Base-by-base conservation (phyloP, 2,329 filamentous ascomycete genomes). In the Colletotrichum limetticola region DNA sequence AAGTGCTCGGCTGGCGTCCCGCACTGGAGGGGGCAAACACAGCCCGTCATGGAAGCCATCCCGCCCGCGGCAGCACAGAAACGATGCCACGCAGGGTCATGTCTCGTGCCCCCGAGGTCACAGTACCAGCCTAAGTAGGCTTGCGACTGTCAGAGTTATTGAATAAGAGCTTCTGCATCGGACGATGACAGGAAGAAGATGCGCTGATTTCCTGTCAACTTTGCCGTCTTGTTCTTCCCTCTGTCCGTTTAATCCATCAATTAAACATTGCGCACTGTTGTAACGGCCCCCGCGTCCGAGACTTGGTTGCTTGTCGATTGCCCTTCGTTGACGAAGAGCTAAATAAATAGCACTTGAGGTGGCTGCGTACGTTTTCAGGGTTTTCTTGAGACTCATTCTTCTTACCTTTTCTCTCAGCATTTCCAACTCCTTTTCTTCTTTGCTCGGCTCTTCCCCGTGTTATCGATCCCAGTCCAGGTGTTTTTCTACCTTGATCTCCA, bases 171-270 rank as follows among this genome's bases (percentile, higher is more conserved):
- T 53, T 14, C 24, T 46, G 53, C 60, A 66, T 74, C 70, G 70
- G 73, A 70, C 28, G 66, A 67, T 74, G 61, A 74, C 64, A 56
- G 59, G 61, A 66, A 35, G 19, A 14, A 37, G n/a, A 35, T 74
- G 70, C 52, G 70, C 73, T 67, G 66, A 70, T 74, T 74, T 37
- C 32, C 49, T 19, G 26, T 46, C 7, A 35, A 56, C 46, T 60
- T 65, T 19, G 55, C 46, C 60, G 37, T 56, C 4, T 28, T 30
- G 22, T 56, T 65, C 53, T 61, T 70, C 60, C 60, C 37, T 56
- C 56, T 71, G 28, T 26, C 66, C 49, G 56, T 70, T 70, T 30
- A 26, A 52, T 70, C 66, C 60, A 16, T 71, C 71, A 70, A 57
- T 46, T 30, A 65, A 12, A 70, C 65, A 59, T 63, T 42, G 58